phyloP scores from a whole-genome alignment of 345 rosid species.

The Lepidium didymum region DNA sequence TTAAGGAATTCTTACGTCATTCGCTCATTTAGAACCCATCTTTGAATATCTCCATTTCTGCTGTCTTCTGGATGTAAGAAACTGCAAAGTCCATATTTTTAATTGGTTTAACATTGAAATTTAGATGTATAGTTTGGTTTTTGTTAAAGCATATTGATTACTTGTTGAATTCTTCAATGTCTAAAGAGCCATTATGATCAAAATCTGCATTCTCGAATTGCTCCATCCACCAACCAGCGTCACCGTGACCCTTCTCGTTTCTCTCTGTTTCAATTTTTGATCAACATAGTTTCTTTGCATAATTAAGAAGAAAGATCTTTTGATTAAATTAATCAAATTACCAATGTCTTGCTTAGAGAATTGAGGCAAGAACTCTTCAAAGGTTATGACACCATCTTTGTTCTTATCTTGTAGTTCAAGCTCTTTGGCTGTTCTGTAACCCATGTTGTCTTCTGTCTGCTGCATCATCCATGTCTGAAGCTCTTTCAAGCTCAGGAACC shows the following conservation, averaged over 20 bases:
- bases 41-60: slow-evolving; percentile 40
- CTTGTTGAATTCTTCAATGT: slow-evolving; percentile 50
- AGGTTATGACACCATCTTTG: slow-evolving; percentile 48
- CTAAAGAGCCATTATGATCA: slow-evolving; percentile 43
- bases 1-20: slow-evolving; percentile 37
- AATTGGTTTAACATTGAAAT: not conserved
- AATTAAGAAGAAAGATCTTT: not conserved
- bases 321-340: not conserved
- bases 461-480: slow-evolving; percentile 49
- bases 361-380: slow-evolving; percentile 53
- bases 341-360: slow-evolving; percentile 51
- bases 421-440: slow-evolving; percentile 39
- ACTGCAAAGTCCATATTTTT: slow-evolving; percentile 26
- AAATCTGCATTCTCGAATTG: slow-evolving; percentile 50
- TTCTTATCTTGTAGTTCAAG: slow-evolving; percentile 41
- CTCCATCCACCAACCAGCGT: slow-evolving; percentile 76
- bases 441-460: slow-evolving; percentile 44
- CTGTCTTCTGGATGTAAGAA: slow-evolving; percentile 76
- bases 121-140: not conserved
- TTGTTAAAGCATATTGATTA: slow-evolving; percentile 4
- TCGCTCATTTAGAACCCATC: slow-evolving; percentile 48
- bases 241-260: slow-evolving; percentile 47
- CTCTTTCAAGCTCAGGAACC: slow-evolving; percentile 44
- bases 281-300: not conserved
- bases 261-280: slow-evolving; percentile 27